Base-by-base conservation (phyloP, 2,329 filamentous ascomycete species). In the Claviceps sorghi region DNA sequence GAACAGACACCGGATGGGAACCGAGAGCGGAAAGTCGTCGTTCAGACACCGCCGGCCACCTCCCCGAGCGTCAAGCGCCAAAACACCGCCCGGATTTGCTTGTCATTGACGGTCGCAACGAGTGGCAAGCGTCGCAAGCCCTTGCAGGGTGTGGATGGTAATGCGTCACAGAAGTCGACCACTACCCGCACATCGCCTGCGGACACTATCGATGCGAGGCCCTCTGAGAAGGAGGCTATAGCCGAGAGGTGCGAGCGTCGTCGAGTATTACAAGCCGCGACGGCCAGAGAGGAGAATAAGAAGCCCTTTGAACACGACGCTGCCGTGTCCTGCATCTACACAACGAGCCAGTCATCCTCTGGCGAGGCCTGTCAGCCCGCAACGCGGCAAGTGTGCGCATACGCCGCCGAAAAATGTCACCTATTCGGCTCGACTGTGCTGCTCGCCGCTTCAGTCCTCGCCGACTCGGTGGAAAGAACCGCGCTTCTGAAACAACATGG, bases 401-500 rank as follows among this genome's bases (percentile, higher is more conserved):
- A 66, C 38, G 63, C 61, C 9, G 62, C 63, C 4, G 43, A 57
- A 0, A 52, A 61, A 9, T 78, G 76, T 54, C 59, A 62, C 1
- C 58, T 79, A 22, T 57, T 60, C 0, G 62, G 61, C 17, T 65
- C 57, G 38, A 59, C 62, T 0, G 57, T 78, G 34, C 55, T 78
- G 1, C 59, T 78, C 2, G 65, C 72, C 0, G 69, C 70, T 0
- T 70, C 66, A 49, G 67, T 76, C 17, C 59, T 70, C 13, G 53
- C 59, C 2, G 64, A 64, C 10, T 63, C 64, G 0, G 63, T 63
- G 56, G 59, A 73, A 6, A 65, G 65, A 0, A 65, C 69, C 1
- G 60, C 65, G 22, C 59, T 77, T 0, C 61, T 77, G 1, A 54
- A 56, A 1, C 59, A 58, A 0, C 76, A 79, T 43, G 74, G 73